Percentiles rank a stretch among this genome's conserved stretches.
Conservation (phyloP, 176 grass and related monocot species). For the Hordeum vulgare region DNA sequence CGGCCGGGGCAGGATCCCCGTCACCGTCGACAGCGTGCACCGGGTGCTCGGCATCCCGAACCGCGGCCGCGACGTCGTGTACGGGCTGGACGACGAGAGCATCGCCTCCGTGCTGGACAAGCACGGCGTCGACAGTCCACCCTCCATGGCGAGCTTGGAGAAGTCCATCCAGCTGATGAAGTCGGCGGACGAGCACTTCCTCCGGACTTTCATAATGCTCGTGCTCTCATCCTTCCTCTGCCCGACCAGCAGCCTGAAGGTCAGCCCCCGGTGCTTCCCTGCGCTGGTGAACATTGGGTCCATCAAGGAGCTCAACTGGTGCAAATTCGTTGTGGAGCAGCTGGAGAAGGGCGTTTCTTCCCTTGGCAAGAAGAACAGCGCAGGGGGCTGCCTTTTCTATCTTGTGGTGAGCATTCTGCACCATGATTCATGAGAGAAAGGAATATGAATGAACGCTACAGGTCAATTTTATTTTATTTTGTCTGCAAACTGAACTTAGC, state of each 20-base stretch:
- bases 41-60: not conserved
- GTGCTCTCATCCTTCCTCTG: not conserved
- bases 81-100: not conserved
- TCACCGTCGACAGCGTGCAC: not conserved
- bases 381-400: not conserved
- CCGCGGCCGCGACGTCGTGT: not conserved
- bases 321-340: not conserved
- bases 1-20: not conserved
- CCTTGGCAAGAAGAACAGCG: not conserved
- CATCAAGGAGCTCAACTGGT: conserved; percentile 10
- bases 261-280: conserved; percentile 9
- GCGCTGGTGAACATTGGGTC: not conserved
- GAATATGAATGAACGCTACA: not conserved
- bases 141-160: not conserved
- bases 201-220: not conserved
- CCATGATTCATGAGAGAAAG: not conserved
- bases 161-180: conserved; percentile 10
- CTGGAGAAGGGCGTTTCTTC: not conserved
- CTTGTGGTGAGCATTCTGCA: not conserved
- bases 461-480: no score
- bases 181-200: conserved; percentile 11
- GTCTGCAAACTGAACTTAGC: not conserved
- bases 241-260: not conserved
- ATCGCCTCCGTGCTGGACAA: not conserved
- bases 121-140: not conserved